Conservation (phyloP, 805 yeast species). For the Candida verbasci region DNA sequence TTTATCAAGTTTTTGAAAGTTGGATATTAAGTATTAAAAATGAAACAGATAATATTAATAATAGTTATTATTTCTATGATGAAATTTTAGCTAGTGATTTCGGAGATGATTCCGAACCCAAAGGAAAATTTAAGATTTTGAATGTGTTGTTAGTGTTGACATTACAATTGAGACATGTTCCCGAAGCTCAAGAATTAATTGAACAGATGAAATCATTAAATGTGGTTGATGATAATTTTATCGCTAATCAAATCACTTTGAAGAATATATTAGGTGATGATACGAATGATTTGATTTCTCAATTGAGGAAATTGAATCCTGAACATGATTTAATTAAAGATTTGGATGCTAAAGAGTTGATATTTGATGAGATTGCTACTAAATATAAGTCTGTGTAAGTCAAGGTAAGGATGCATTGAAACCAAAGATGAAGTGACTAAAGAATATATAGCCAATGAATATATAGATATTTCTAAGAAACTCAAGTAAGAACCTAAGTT, state of each 20-base stretch:
- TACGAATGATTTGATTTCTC: slow-evolving; percentile 44
- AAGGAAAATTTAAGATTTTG: slow-evolving; percentile 36
- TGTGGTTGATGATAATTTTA: slow-evolving; percentile 25
- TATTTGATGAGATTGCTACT: slow-evolving; percentile 66
- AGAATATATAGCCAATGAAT: too few species aligned
- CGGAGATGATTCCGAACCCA: slow-evolving; percentile 34
- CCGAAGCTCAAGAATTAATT: slow-evolving; percentile 70
- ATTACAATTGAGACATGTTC: slow-evolving; percentile 71
- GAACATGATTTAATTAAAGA: slow-evolving; percentile 57
- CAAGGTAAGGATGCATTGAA: too few species aligned
- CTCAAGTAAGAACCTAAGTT: too few species aligned
- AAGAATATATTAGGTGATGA: slow-evolving; percentile 45
- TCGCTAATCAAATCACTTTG: slow-evolving; percentile 64
- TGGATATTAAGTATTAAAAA: slow-evolving; percentile 46
- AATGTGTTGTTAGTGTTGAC: slow-evolving; percentile 67
- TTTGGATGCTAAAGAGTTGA: slow-evolving; percentile 52
- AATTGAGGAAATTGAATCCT: slow-evolving; percentile 46
- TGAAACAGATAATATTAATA: slow-evolving; percentile 37
- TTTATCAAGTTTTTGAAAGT: slow-evolving; percentile 75
- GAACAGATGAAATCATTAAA: slow-evolving; percentile 42
- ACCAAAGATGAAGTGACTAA: too few species aligned
- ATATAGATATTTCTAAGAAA: too few species aligned
- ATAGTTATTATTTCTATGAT: slow-evolving; percentile 63
- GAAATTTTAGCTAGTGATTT: slow-evolving; percentile 60
- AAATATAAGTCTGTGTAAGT: slow-evolving; percentile 43